These are phyloP conservation scores for Sarcomyxa edulis DNA, from an alignment of 768 basidiomycete species.

Conservation along the genomic window DNA sequence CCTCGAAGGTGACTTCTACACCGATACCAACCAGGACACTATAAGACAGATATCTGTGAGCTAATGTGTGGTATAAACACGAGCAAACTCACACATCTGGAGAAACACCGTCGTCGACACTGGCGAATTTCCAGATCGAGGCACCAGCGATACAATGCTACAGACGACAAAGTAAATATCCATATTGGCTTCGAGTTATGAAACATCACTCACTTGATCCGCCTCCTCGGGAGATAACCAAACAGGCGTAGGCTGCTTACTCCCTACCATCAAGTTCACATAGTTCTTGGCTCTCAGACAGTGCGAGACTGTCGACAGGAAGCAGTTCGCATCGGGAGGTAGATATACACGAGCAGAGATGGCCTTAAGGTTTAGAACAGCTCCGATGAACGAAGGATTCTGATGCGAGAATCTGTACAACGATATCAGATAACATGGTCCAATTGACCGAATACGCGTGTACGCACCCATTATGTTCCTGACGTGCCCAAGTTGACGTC, in stretches of 20 bases:
- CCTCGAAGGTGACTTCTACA: conserved; percentile 84
- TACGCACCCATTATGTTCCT: conserved; percentile 84
- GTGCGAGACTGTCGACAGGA: conserved; percentile 79
- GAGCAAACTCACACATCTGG: conserved; percentile 58
- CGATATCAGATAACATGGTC: too few species aligned
- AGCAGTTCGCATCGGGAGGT: conserved; percentile 88
- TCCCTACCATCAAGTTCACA: conserved; percentile 84
- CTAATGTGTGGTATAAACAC: background rate
- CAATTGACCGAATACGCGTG: too few species aligned
- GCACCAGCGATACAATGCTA: conserved; percentile 85
- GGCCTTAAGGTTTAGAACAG: conserved; percentile 76
- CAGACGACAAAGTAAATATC: conserved; percentile 6
- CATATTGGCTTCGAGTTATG: background rate
- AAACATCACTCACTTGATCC: conserved; percentile 37
- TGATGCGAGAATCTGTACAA: too few species aligned
- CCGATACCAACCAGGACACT: conserved; percentile 84
- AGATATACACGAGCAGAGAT: conserved; percentile 71
- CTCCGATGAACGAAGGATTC: conserved; percentile 80
- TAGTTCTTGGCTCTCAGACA: conserved; percentile 83
- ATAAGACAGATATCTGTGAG: conserved; percentile 22
- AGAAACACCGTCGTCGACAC: conserved; percentile 62
- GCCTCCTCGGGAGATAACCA: conserved; percentile 78
- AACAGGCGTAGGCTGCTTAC: conserved; percentile 78
- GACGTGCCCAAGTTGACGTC: conserved; percentile 82
- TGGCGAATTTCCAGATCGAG: conserved; percentile 82